These are phyloP conservation scores for Westerdykella aurantiaca DNA, from an alignment of 2,329 filamentous ascomycete species.

Conservation along the genomic window DNA sequence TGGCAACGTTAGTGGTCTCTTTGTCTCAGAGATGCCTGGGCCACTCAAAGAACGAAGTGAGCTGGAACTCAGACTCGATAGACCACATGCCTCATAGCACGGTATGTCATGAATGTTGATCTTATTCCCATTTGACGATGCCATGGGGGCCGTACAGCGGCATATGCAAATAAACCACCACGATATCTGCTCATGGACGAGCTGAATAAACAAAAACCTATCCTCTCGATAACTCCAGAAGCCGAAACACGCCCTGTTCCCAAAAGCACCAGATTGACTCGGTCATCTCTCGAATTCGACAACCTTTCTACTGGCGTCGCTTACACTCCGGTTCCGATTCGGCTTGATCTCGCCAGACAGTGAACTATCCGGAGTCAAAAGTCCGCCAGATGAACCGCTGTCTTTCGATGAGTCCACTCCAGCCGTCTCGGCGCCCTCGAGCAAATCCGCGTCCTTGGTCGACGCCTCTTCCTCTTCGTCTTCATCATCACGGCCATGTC, in stretches of 20 bases:
- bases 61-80: no score
- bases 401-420: slow-evolving; percentile 33
- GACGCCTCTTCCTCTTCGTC: slow-evolving; percentile 59
- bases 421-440: slow-evolving; percentile 47
- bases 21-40: no score
- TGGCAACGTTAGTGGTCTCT: no score
- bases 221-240: neutral
- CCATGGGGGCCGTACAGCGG: neutral
- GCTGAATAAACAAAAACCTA: neutral
- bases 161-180: neutral
- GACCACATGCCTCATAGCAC: neutral
- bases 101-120: neutral
- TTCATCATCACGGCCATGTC: slow-evolving; percentile 50
- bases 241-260: neutral
- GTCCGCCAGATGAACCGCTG: slow-evolving; percentile 8
- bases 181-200: neutral
- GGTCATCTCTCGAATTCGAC: slow-evolving; percentile 35
- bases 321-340: slow-evolving; percentile 26
- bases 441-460: slow-evolving; percentile 41
- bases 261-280: neutral
- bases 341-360: slow-evolving; percentile 20
- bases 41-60: no score
- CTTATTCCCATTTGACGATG: neutral
- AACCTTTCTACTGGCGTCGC: slow-evolving; percentile 32
- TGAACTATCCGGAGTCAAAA: slow-evolving; percentile 11